phyloP scores from a whole-genome alignment of 225 moss, liverwort and hornwort genomes.

The Physcomitrium patens region DNA sequence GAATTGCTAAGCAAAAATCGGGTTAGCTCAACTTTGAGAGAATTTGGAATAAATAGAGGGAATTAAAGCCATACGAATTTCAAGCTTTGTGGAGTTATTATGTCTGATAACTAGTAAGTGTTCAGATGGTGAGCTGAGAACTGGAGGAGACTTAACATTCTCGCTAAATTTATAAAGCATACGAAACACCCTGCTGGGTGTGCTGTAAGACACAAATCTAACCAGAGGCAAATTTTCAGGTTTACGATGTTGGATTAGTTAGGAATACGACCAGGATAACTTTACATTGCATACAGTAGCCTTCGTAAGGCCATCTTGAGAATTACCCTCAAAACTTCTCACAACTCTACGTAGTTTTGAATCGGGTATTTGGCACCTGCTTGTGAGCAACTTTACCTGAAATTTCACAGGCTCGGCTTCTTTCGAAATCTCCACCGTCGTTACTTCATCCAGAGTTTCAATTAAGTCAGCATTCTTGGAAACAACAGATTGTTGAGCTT shows the following conservation, averaged over 20 bases:
- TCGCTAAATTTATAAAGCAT: too few species aligned
- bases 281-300: not conserved
- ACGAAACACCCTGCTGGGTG: too few species aligned
- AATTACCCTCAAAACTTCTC: not conserved
- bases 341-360: not conserved
- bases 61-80: too few species aligned
- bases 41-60: too few species aligned
- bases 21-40: too few species aligned
- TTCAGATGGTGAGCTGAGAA: too few species aligned
- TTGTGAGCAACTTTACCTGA: slow-evolving; percentile 33
- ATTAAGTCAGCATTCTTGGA: slow-evolving; percentile 11
- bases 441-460: slow-evolving; percentile 29
- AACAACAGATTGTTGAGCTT: slow-evolving; percentile 21
- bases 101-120: too few species aligned
- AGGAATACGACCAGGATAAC: not conserved
- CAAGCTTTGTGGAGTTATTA: too few species aligned
- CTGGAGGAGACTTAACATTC: too few species aligned
- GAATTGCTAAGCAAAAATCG: too few species aligned
- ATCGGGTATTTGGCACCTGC: slow-evolving; percentile 2
- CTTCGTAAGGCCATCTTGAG: slow-evolving; percentile 7
- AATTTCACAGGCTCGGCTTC: slow-evolving; percentile 37
- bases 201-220: too few species aligned
- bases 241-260: not conserved
- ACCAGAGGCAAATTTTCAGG: too few species aligned
- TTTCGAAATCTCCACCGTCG: slow-evolving; percentile 34